phyloP scores from a whole-genome alignment of 2,329 filamentous ascomycete species.

The Fusarium sp. region DNA sequence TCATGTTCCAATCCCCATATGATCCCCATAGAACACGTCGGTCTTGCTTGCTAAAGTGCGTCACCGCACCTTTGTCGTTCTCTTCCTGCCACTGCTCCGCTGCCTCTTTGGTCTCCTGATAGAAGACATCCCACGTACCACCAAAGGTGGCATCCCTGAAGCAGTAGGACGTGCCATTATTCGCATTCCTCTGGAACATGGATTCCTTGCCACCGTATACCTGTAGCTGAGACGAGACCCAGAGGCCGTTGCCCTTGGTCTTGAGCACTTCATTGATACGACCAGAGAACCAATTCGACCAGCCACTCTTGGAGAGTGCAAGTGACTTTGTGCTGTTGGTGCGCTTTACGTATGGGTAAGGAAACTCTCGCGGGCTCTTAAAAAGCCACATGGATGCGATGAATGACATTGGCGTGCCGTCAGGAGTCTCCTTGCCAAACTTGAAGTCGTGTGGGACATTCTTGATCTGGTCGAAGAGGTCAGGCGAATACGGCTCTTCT shows the following conservation, averaged over 20 bases:
- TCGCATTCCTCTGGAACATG: constrained; percentile 50
- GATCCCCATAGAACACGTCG: constrained; percentile 52
- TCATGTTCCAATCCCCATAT: constrained; percentile 48
- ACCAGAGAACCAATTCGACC: constrained; percentile 34
- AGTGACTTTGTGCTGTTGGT: constrained; percentile 55
- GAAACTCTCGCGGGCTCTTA: constrained; percentile 55
- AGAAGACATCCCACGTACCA: neutral
- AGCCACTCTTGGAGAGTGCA: constrained; percentile 51
- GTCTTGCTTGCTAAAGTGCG: constrained; percentile 49
- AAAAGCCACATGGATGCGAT: constrained; percentile 52
- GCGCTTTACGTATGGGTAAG: constrained; percentile 58
- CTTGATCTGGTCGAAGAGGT: neutral
- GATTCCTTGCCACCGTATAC: constrained; percentile 55
- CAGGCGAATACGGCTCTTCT: neutral
- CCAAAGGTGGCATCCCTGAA: constrained; percentile 55
- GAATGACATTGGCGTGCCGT: neutral
- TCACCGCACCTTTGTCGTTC: constrained; percentile 51
- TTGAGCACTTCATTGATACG: constrained; percentile 39
- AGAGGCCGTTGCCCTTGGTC: constrained; percentile 7
- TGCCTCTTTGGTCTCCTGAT: neutral
- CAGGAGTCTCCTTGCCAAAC: neutral
- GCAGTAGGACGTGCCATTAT: constrained; percentile 57
- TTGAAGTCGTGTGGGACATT: neutral
- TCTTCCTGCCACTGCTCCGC: constrained; percentile 51
- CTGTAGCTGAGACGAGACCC: constrained; percentile 56